Evolutionary conservation across 192 early-diverging fungal species (phyloP), one percentile per base, ranked within the genome.

Genomic region (Diversispora epigaea): DNA sequence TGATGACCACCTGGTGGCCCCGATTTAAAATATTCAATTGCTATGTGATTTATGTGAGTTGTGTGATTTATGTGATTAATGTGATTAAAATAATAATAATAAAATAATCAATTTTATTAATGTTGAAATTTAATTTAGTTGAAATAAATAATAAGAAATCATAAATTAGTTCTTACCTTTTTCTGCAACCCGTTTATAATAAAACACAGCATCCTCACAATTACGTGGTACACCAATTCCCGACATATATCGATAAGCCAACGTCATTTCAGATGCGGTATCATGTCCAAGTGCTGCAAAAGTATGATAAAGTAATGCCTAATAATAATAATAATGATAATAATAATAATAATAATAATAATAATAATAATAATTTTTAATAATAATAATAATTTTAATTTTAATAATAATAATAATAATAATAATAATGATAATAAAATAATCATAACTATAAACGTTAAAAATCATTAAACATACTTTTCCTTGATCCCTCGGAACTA

Each of bases 1-100:
- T 84, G 81, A 6, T 83, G 92, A 14, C 97, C 97, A 39, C 89
- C 86, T 17, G 93, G 93, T n/a, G 94, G 95, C 0, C 95, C 96
- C 7, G 84, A 79, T 12, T 81, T 71, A 70, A 84, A 95, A 76
- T 88, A 81, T 21, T 85, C 80, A 21, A 95, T 83, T 0, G 87
- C 93, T 92, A 77, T 44, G 21, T 14, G 56, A 50, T 69, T 46
- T 15, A n/a, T 15, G 15, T n/a, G n/a, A n/a, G n/a, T n/a, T n/a
- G n/a, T n/a, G n/a, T n/a, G n/a, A n/a, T n/a, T n/a, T n/a, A n/a
- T n/a, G n/a, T n/a, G n/a, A n/a, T 32, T 32, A 1, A 32, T 32
- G 0, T 32, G 25, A 32, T 32, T 32, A 2, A 32, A 32, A 32
- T 32, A 32, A 32, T 32, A 32, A 32, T 32, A 32, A 32, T 32